phyloP scores from a whole-genome alignment of 2,329 filamentous ascomycete species.

The Metarhizium sp. region DNA sequence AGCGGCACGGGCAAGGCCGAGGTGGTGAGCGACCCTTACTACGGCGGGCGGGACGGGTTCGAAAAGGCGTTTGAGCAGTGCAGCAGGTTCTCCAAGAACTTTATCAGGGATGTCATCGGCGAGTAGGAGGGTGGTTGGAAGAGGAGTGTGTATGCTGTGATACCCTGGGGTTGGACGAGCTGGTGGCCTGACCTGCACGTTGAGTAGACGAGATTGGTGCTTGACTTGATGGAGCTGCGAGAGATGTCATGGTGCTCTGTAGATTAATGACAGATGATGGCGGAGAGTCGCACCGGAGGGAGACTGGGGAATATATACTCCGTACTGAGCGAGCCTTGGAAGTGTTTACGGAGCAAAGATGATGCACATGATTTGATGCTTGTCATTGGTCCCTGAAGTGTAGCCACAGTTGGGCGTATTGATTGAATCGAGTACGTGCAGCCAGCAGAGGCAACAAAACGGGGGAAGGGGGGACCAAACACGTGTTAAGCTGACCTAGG shows the following conservation, averaged over 20 bases:
- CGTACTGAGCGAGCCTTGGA: no score
- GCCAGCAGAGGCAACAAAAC: no score
- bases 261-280: neutral
- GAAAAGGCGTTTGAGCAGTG: slow-evolving; percentile 81
- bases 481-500: no score
- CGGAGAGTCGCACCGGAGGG: neutral
- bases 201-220: neutral
- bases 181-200: neutral
- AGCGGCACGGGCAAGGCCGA: slow-evolving; percentile 59
- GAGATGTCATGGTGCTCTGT: no score
- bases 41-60: slow-evolving; percentile 76
- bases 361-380: no score
- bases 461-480: no score
- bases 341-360: no score
- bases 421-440: no score
- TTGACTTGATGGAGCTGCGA: no score
- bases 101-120: slow-evolving; percentile 49
- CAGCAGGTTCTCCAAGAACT: slow-evolving; percentile 64
- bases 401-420: no score
- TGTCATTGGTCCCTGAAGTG: no score
- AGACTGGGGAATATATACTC: no score
- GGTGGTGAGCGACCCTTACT: slow-evolving; percentile 83
- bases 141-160: neutral
- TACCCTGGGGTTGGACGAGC: neutral
- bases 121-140: slow-evolving; percentile 8